phyloP scores from a whole-genome alignment of 1,139 yeast species.

The Taphrina flavorubra region DNA sequence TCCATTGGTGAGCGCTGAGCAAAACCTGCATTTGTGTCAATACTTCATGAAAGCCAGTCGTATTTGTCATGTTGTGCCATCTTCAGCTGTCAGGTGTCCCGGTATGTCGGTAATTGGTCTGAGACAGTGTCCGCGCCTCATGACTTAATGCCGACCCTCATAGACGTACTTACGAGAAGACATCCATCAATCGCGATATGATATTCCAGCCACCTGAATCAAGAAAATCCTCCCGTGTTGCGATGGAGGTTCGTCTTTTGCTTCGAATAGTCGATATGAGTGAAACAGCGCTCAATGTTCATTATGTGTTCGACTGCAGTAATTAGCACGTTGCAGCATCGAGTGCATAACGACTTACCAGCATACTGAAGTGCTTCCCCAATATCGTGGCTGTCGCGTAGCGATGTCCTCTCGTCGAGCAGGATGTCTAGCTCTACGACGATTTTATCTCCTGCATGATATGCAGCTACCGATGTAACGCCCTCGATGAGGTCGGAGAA shows the following conservation, averaged over 20 bases:
- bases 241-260: slow-evolving; percentile 33
- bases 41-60: not conserved
- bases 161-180: too few species aligned
- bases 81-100: not conserved
- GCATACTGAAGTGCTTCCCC: slow-evolving; percentile 85
- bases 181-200: too few species aligned
- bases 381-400: slow-evolving; percentile 76
- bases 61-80: not conserved
- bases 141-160: too few species aligned
- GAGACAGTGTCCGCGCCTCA: too few species aligned
- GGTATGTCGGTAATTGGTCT: too few species aligned
- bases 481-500: slow-evolving; percentile 71
- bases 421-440: slow-evolving; percentile 79
- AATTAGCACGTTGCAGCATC: not conserved
- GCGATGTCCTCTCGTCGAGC: slow-evolving; percentile 59
- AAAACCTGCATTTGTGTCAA: too few species aligned
- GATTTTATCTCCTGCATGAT: slow-evolving; percentile 77
- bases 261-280: slow-evolving; percentile 67
- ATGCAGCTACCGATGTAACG: slow-evolving; percentile 71
- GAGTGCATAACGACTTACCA: slow-evolving; percentile 58
- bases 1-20: too few species aligned
- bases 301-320: slow-evolving; percentile 55
- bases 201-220: not conserved
- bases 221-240: slow-evolving; percentile 30
- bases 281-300: slow-evolving; percentile 78